A percentile compares a stretch with the other conserved stretches of the same genome.
Conservation (phyloP, 768 basidiomycete species). For the Cubamyces sp. region DNA sequence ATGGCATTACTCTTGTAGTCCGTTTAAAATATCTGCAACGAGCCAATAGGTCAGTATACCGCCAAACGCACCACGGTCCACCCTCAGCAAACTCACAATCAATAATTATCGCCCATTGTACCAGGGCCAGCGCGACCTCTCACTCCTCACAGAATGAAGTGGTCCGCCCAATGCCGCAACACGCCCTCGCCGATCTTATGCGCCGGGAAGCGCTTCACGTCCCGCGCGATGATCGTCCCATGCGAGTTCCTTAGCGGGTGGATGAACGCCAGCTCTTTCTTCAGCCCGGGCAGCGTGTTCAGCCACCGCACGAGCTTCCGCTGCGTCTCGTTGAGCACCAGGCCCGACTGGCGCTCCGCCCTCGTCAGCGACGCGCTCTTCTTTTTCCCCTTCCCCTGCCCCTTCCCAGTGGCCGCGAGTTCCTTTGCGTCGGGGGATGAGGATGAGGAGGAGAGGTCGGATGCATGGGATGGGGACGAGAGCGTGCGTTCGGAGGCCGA, state of each 20-base stretch:
- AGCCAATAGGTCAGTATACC: no score
- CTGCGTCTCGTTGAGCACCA: slow-evolving; percentile 48
- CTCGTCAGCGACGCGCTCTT: no score
- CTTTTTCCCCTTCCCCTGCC: no score
- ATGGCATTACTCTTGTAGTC: no score
- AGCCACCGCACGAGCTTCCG: slow-evolving; percentile 58
- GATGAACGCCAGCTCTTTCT: slow-evolving; percentile 75
- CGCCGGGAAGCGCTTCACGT: slow-evolving; percentile 58
- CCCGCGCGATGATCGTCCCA: slow-evolving; percentile 71
- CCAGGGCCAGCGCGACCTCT: neutral
- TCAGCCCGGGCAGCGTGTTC: slow-evolving; percentile 67
- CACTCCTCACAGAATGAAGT: slow-evolving; percentile 50
- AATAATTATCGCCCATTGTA: neutral
- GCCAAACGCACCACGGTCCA: no score
- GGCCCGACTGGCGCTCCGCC: slow-evolving; percentile 1
- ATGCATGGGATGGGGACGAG: neutral
- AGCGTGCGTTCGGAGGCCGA: neutral
- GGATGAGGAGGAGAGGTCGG: neutral
- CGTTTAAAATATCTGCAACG: no score
- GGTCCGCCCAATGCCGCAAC: slow-evolving; percentile 71
- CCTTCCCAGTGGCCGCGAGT: no score
- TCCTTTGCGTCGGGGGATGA: neutral
- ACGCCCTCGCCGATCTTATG: slow-evolving; percentile 69
- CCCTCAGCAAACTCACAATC: neutral
- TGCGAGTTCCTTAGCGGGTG: slow-evolving; percentile 64